phyloP scores from a whole-genome alignment of 208 protist genomes.

The Leishmania gerbilli region DNA sequence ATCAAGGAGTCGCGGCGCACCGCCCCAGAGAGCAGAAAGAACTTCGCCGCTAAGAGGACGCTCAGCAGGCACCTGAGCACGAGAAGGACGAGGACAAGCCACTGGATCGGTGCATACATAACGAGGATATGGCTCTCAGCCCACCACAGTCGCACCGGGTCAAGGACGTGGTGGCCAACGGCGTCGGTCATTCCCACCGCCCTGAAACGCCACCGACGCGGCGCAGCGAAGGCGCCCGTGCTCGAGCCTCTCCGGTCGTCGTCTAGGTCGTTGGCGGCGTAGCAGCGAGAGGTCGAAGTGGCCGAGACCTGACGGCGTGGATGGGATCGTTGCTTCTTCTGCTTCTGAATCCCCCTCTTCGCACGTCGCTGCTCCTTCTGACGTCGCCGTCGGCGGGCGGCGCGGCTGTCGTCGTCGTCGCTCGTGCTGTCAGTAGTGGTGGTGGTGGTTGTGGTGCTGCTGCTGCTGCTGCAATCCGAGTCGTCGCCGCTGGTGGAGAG shows the following conservation, averaged over 20 bases:
- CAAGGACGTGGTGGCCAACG: background rate
- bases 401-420: background rate
- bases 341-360: background rate
- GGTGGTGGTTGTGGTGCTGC: too few species aligned
- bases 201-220: background rate
- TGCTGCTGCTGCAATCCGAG: background rate
- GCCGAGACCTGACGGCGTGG: background rate
- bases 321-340: background rate
- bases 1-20: background rate
- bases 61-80: constrained; percentile 39
- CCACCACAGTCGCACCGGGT: constrained; percentile 25
- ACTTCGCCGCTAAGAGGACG: constrained; percentile 37
- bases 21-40: constrained; percentile 18
- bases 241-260: background rate
- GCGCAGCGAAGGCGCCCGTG: background rate
- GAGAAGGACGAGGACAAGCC: constrained; percentile 42
- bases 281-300: background rate
- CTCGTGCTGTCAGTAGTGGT: background rate
- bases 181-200: background rate
- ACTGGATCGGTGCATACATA: constrained; percentile 62
- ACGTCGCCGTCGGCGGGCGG: background rate
- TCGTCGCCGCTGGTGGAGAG: background rate
- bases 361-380: background rate
- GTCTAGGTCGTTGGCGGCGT: background rate
- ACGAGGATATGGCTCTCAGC: constrained; percentile 35